Evolutionary conservation across 192 early-diverging fungal species (phyloP).

Genomic region (Coemansia sp.): DNA sequence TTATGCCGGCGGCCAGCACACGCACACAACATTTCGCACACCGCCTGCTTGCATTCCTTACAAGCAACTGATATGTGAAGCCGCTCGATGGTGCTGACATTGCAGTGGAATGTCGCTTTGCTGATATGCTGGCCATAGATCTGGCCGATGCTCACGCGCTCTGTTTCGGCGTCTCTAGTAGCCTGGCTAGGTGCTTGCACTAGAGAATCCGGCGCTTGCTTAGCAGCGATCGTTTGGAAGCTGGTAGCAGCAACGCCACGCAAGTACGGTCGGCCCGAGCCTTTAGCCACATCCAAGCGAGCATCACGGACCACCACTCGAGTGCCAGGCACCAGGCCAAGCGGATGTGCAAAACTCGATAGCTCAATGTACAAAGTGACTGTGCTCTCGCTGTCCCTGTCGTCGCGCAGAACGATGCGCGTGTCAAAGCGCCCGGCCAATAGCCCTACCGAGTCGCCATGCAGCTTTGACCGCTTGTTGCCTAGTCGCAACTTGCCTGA

Average conservation of each 20-base stretch:
- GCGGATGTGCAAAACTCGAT: constrained; percentile 29
- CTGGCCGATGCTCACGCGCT: constrained; percentile 17
- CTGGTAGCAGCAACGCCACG: constrained; percentile 12
- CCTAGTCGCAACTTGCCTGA: background rate
- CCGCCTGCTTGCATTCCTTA: constrained; percentile 16
- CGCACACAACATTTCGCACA: constrained; percentile 27
- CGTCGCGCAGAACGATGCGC: constrained; percentile 25
- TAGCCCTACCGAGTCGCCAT: background rate
- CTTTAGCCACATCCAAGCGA: constrained; percentile 10
- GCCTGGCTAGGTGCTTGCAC: background rate
- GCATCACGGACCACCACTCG: constrained; percentile 23
- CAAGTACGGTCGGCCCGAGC: constrained; percentile 27
- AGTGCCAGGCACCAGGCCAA: constrained; percentile 35
- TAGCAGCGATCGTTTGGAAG: constrained; percentile 5
- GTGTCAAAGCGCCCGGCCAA: constrained; percentile 24
- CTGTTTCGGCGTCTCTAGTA: background rate
- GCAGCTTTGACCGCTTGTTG: background rate
- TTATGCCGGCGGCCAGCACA: constrained; percentile 24
- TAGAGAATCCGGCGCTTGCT: background rate
- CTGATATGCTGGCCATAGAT: constrained; percentile 3
- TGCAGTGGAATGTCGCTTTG: constrained; percentile 13
- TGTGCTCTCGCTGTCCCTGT: constrained; percentile 5
- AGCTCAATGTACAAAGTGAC: constrained; percentile 32
- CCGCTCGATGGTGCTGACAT: constrained; percentile 16
- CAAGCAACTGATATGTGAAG: constrained; percentile 21